Evolutionary conservation across 1,284 basidiomycete genomes (phyloP), one percentile per base, ranked within the genome.

Genomic region (Cutaneotrichosporon sp.): DNA sequence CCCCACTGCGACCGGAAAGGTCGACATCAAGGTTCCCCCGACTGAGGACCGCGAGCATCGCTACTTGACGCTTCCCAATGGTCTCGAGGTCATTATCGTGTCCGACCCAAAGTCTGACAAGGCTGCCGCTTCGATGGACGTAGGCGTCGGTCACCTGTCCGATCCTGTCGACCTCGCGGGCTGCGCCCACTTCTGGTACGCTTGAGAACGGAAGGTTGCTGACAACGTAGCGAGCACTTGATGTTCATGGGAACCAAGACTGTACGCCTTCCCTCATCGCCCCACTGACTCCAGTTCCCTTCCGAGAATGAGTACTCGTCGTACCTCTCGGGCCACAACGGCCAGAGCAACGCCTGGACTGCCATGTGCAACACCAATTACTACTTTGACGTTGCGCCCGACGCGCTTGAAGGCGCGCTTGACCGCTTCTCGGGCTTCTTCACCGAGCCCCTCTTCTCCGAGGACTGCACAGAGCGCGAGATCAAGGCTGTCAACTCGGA

Each of bases 401-500:
- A 87, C n/a, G 90, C 90, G 30, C 86, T 99, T 5, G 81, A 86
- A 4, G 90, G 89, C 50, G 94, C 96, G 1, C 85, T 99, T 10
- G 87, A 92, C 71, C 89, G 95, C 34, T 99, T 99, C 79, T 86
- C 95, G 0, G 89, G 89, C 2, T 99, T 99, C 84, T 99, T 99
- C 82, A 89, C 91, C 72, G 90, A 88, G 47, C 97, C 97, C 0
- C 85, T 97, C 59, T 99, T 99, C 76, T 83, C 91, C 40, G 77
- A 78, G 68, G 92, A 91, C 18, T 96, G 96, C 78, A 96, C 96
- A 0, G 87, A 90, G 60, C 87, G 97, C 55, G 97, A 99, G 81
- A 87, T 98, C 70, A 94, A 95, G 71, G 97, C 97, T 1, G 97
- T 99, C 42, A 90, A 99, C 77, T 97, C 94, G 1, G 97, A 99